A percentile compares a stretch with the other conserved stretches of the same genome.
phyloP scores from a whole-genome alignment of 2,329 filamentous ascomycete species.

The Epichloe sylvatica region DNA sequence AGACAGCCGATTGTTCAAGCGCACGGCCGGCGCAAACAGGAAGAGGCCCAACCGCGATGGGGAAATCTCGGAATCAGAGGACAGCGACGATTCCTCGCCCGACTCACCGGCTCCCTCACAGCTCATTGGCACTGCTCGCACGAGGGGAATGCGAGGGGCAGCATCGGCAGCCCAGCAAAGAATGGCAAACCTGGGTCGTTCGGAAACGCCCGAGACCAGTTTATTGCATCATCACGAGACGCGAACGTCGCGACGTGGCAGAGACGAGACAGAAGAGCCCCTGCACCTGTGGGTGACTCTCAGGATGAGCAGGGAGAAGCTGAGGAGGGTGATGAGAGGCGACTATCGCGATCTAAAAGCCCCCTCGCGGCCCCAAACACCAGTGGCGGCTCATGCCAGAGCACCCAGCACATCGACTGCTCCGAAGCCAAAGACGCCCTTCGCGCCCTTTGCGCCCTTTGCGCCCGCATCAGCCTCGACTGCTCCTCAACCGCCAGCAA shows the following conservation, averaged over 20 bases:
- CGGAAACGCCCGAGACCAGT: constrained; percentile 72
- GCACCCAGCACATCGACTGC: constrained; percentile 18
- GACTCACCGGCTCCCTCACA: constrained; percentile 74
- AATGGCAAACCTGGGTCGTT: constrained; percentile 69
- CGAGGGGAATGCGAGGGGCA: constrained; percentile 76
- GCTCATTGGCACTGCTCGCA: constrained; percentile 66
- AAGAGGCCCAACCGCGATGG: constrained; percentile 46
- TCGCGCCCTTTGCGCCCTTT: constrained; percentile 5
- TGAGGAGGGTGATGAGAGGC: constrained; percentile 51
- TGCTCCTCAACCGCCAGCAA: constrained; percentile 12
- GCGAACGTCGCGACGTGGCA: constrained; percentile 48
- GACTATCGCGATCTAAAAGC: constrained; percentile 26
- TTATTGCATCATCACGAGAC: constrained; percentile 54
- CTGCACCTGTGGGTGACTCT: constrained; percentile 61
- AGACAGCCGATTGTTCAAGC: constrained; percentile 77
- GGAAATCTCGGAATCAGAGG: constrained; percentile 74
- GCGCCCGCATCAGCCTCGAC: constrained; percentile 21
- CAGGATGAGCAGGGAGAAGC: constrained; percentile 56
- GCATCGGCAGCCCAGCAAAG: constrained; percentile 76
- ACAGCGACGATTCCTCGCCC: constrained; percentile 74
- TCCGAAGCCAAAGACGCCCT: constrained; percentile 20
- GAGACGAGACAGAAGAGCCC: constrained; percentile 70
- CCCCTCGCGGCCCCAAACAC: constrained; percentile 23
- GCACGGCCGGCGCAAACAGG: constrained; percentile 45
- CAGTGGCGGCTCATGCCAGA: constrained; percentile 17